Percentiles rank a stretch among this genome's conserved stretches.
Evolutionary conservation across 495 filamentous ascomycete genomes (phyloP).

Genomic region (Penicillium taxi): DNA sequence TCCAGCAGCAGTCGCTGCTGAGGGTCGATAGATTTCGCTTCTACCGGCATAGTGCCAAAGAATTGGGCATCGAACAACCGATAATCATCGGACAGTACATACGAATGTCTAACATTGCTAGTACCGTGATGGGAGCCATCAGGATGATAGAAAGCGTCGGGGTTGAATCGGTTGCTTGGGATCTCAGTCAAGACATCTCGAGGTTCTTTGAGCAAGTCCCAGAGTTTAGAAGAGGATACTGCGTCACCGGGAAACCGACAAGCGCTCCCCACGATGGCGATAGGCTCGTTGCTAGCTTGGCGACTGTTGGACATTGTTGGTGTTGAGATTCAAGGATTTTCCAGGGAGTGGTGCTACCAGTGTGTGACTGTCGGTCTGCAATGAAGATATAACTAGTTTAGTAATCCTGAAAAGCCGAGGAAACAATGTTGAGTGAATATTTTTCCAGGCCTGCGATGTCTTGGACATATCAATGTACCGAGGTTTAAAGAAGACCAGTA

Average conservation of each 20-base stretch:
- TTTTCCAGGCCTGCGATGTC: slow-evolving; percentile 1
- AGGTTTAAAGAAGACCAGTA: neutral
- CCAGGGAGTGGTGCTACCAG: slow-evolving; percentile 2
- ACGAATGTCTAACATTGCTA: slow-evolving; percentile 33
- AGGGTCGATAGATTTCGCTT: slow-evolving; percentile 47
- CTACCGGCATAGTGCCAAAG: slow-evolving; percentile 51
- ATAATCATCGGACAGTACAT: slow-evolving; percentile 39
- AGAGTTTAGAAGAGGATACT: slow-evolving; percentile 28
- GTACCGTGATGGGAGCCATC: slow-evolving; percentile 30
- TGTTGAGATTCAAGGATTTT: slow-evolving; percentile 3
- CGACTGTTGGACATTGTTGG: slow-evolving; percentile 6
- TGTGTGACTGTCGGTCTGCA: slow-evolving; percentile 3
- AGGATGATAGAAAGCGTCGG: slow-evolving; percentile 30
- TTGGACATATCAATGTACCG: slow-evolving; percentile 11
- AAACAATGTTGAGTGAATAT: slow-evolving; percentile 1
- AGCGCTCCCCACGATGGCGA: slow-evolving; percentile 41
- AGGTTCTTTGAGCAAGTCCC: slow-evolving; percentile 26
- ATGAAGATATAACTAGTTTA: slow-evolving; percentile 5
- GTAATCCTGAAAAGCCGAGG: slow-evolving; percentile 3
- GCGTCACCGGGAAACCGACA: slow-evolving; percentile 48
- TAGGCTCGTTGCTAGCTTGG: slow-evolving; percentile 21
- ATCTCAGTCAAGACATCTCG: slow-evolving; percentile 30
- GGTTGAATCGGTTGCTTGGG: slow-evolving; percentile 33
- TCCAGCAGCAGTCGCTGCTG: slow-evolving; percentile 50
- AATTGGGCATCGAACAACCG: slow-evolving; percentile 45